Evolutionary conservation across 306 rosid species (phyloP).

Genomic region (Acacia melanoxylon): DNA sequence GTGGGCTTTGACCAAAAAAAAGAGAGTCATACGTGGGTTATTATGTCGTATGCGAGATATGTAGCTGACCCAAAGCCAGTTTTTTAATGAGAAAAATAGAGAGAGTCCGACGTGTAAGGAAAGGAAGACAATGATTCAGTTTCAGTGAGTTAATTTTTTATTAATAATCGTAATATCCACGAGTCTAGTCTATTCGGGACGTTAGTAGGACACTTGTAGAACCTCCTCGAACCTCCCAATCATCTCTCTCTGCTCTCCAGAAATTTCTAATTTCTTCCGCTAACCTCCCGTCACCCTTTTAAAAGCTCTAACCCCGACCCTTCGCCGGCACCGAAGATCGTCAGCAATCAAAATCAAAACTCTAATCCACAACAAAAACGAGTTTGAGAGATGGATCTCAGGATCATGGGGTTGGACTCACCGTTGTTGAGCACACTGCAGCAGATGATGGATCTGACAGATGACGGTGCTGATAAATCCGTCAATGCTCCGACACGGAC

Average conservation of each 20-base stretch:
- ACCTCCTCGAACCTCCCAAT: conserved; percentile 23
- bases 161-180: neutral
- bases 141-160: too few relatives aligned
- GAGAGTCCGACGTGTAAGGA: too few relatives aligned
- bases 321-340: neutral
- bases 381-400: conserved; percentile 54
- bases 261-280: conserved; percentile 36
- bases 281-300: neutral
- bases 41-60: too few relatives aligned
- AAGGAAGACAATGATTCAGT: too few relatives aligned
- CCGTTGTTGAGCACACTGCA: conserved; percentile 67
- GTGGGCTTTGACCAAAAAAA: too few relatives aligned
- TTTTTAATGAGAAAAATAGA: too few relatives aligned
- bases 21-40: too few relatives aligned
- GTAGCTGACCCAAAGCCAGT: too few relatives aligned
- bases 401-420: conserved; percentile 62
- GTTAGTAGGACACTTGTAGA: conserved; percentile 17
- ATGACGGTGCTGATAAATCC: conserved; percentile 51
- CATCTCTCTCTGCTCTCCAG: conserved; percentile 20
- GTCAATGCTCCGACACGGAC: conserved; percentile 56
- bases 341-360: too few relatives aligned
- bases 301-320: neutral
- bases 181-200: conserved; percentile 1
- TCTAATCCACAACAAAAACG: neutral
- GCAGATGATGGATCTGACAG: conserved; percentile 53